These are phyloP conservation scores for Claviceps sp. DNA, from an alignment of 2,329 filamentous ascomycete species.

Conservation along the genomic window DNA sequence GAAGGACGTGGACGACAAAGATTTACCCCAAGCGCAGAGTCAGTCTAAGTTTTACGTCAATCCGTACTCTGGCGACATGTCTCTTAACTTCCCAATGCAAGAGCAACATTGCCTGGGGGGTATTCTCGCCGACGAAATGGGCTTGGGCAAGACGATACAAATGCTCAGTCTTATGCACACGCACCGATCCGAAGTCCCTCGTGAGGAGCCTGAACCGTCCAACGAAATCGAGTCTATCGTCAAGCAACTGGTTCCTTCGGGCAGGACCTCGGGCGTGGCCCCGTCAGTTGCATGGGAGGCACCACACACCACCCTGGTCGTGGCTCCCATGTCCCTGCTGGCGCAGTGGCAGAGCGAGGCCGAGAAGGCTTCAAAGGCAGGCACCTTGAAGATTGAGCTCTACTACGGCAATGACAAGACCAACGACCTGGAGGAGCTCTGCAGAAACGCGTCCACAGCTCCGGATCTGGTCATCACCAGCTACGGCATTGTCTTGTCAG, in stretches of 20 bases:
- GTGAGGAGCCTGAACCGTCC: constrained; percentile 20
- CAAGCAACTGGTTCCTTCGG: constrained; percentile 34
- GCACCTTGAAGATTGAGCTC: constrained; percentile 69
- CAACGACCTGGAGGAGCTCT: constrained; percentile 64
- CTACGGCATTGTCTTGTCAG: constrained; percentile 82
- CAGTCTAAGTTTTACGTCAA: constrained; percentile 84
- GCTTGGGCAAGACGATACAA: constrained; percentile 93
- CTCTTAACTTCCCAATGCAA: constrained; percentile 80
- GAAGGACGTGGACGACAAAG: constrained; percentile 75
- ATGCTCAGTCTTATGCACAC: constrained; percentile 91
- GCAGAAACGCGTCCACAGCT: constrained; percentile 62
- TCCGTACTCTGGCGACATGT: constrained; percentile 89
- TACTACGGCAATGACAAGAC: constrained; percentile 88
- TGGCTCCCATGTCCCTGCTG: constrained; percentile 96
- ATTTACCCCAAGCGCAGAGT: constrained; percentile 49
- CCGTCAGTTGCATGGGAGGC: constrained; percentile 49
- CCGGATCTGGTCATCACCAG: constrained; percentile 91
- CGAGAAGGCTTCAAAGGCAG: constrained; percentile 73
- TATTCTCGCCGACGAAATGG: constrained; percentile 94
- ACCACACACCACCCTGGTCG: constrained; percentile 80
- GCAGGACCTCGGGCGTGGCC: constrained; percentile 35
- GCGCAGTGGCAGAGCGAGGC: constrained; percentile 96
- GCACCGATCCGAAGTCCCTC: constrained; percentile 49
- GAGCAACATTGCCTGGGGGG: constrained; percentile 91
- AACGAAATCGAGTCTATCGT: constrained; percentile 27